These are phyloP conservation scores for Yarrowia sp. DNA, from an alignment of 805 yeast species.

Conservation along the genomic window DNA sequence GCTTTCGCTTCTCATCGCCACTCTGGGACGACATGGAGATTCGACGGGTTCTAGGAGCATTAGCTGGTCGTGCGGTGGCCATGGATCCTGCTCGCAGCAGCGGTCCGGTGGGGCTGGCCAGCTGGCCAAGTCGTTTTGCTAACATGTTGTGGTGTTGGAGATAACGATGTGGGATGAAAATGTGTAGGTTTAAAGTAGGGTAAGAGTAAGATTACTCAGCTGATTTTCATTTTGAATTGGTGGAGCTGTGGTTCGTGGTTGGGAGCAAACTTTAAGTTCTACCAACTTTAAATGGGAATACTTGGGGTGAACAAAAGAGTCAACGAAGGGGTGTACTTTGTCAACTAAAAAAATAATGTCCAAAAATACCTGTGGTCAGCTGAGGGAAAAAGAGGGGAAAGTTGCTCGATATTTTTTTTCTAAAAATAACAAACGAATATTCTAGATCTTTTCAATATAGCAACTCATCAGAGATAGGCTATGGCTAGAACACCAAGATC, in stretches of 20 bases:
- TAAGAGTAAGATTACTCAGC: conserved; percentile 14
- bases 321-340: too few species aligned
- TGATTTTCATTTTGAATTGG: background rate
- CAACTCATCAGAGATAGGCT: background rate
- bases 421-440: background rate
- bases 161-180: conserved; percentile 12
- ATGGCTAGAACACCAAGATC: too few species aligned
- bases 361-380: too few species aligned
- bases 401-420: background rate
- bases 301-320: background rate
- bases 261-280: background rate
- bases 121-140: conserved; percentile 26
- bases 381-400: background rate
- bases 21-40: conserved; percentile 26
- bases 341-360: background rate
- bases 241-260: conserved; percentile 1
- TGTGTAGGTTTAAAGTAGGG: conserved; percentile 19
- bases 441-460: background rate
- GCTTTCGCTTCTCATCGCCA: conserved; percentile 13
- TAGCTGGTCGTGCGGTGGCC: conserved; percentile 11
- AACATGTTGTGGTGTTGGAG: conserved; percentile 26
- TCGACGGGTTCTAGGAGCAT: conserved; percentile 17
- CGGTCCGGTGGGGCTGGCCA: conserved; percentile 25
- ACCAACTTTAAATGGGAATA: background rate
- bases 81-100: conserved; percentile 23